Conservation (phyloP, 1,139 yeast species). For the Pichia sp. region DNA sequence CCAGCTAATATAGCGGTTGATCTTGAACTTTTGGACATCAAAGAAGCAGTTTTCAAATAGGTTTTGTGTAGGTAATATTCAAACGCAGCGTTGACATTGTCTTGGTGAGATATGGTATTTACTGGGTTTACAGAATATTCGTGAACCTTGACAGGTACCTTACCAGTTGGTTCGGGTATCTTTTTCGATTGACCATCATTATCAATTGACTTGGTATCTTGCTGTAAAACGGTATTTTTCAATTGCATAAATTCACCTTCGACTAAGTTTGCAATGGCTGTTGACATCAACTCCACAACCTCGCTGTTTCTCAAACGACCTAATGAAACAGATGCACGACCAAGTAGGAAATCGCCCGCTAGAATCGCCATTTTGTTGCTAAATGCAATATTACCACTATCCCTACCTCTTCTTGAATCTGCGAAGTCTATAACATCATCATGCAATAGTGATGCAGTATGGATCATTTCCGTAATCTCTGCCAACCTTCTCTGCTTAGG, state of each 20-base stretch:
- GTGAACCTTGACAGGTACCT: constrained; percentile 54
- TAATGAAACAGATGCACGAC: constrained; percentile 93
- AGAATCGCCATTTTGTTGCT: constrained; percentile 96
- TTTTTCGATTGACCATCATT: constrained; percentile 44
- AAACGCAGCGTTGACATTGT: constrained; percentile 80
- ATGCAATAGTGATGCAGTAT: constrained; percentile 92
- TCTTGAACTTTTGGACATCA: constrained; percentile 92
- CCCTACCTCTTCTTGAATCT: constrained; percentile 84
- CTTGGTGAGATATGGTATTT: constrained; percentile 50
- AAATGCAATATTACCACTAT: constrained; percentile 89
- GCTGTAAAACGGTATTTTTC: constrained; percentile 76
- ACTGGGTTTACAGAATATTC: constrained; percentile 47
- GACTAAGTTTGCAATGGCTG: constrained; percentile 92
- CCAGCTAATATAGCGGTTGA: constrained; percentile 94
- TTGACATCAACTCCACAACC: constrained; percentile 89
- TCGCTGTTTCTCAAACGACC: constrained; percentile 94
- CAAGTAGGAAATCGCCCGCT: constrained; percentile 93
- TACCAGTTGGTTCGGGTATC: constrained; percentile 61
- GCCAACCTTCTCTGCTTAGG: constrained; percentile 95
- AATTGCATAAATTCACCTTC: constrained; percentile 99
- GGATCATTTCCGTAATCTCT: constrained; percentile 97
- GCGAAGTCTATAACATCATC: constrained; percentile 96
- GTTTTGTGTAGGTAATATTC: constrained; percentile 94
- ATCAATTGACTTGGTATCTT: constrained; percentile 39
- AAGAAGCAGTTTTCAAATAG: constrained; percentile 87